Percentiles rank a stretch among this genome's conserved stretches.
These are phyloP conservation scores for Boletus rex-veris DNA, from an alignment of 768 basidiomycete genomes.

Conservation along the genomic window DNA sequence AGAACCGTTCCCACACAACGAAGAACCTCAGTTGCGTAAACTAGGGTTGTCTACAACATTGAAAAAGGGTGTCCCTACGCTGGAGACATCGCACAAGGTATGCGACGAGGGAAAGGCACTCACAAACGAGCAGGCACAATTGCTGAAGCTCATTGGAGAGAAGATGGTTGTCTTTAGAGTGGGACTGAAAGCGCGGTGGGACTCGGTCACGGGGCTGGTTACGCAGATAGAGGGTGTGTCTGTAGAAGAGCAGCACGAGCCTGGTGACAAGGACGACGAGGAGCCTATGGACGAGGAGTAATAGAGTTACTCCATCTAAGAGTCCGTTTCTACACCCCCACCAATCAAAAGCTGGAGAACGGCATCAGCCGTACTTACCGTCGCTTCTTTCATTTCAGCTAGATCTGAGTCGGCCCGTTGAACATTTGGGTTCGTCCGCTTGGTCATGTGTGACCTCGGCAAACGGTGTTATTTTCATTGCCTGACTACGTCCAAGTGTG, in stretches of 20 bases:
- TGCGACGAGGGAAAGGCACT: conserved; percentile 81
- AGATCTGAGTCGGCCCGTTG: no score
- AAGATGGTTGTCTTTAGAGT: conserved; percentile 85
- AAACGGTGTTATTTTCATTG: background rate
- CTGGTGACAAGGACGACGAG: conserved; percentile 36
- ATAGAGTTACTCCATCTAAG: no score
- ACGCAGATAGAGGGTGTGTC: conserved; percentile 49
- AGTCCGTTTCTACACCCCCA: no score
- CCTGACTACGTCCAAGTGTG: background rate
- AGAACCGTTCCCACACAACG: conserved; percentile 93
- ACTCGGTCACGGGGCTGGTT: conserved; percentile 62
- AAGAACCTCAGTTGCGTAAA: conserved; percentile 94
- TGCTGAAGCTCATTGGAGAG: conserved; percentile 88
- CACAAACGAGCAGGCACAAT: conserved; percentile 84
- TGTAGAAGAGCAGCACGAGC: conserved; percentile 33
- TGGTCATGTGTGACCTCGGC: background rate
- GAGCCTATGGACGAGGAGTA: conserved; percentile 53
- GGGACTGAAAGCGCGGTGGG: conserved; percentile 69
- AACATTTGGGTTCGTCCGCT: no score
- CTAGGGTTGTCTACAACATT: conserved; percentile 84
- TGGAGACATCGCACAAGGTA: conserved; percentile 75
- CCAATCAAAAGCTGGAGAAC: no score
- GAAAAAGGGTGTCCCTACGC: conserved; percentile 82
- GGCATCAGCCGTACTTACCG: background rate
- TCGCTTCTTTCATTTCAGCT: no score